Evolutionary conservation across 345 rosid genomes (phyloP), one percentile per base, ranked within the genome.

Genomic region (Eucalyptus urophylla): DNA sequence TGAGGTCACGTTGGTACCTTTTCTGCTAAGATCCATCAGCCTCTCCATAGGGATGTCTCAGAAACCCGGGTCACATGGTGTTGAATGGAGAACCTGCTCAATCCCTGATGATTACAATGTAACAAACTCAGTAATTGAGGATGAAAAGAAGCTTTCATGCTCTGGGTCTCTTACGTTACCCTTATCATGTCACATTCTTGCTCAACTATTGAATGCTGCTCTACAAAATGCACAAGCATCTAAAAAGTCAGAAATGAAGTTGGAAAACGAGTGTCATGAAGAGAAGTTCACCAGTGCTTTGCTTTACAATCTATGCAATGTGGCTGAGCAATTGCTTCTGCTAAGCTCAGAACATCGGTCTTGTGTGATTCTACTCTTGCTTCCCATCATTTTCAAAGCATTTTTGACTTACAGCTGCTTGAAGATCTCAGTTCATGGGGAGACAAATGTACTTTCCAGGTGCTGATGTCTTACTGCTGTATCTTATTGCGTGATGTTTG

Each of bases 331-430:
- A 51, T 90, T 97, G 91, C 95, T 97, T 92, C 92, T 93, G 54
- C 96, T 91, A 92, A 93, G 94, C 90, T 91, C 90, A 86, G 98
- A 97, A 90, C 96, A 93, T 86, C 96, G 99, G 89, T 95, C 99
- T 1, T 97, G 97, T 91, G 91, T 96, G 90, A 90, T 95, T 92
- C 92, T 94, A 89, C 93, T 95, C 91, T 93, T 97, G 60, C 95
- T 97, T 29, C 99, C 99, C 72, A 88, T 90, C 88, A 89, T 97
- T 90, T 95, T 95, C 89, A 96, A 94, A 92, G 93, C 94, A 62
- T 96, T 97, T 91, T 89, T 88, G 88, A 90, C 87, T 89, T 92
- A 85, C 45, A 43, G 83, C 80, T 89, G 93, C 87, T 56, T 94
- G 88, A 90, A 92, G 81, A 89, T 94, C 88, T 91, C 93, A 67